Percentiles rank a stretch among this genome's conserved stretches.
Conservation (phyloP, 2,329 filamentous ascomycete species). For the Sarocladium strictum region DNA sequence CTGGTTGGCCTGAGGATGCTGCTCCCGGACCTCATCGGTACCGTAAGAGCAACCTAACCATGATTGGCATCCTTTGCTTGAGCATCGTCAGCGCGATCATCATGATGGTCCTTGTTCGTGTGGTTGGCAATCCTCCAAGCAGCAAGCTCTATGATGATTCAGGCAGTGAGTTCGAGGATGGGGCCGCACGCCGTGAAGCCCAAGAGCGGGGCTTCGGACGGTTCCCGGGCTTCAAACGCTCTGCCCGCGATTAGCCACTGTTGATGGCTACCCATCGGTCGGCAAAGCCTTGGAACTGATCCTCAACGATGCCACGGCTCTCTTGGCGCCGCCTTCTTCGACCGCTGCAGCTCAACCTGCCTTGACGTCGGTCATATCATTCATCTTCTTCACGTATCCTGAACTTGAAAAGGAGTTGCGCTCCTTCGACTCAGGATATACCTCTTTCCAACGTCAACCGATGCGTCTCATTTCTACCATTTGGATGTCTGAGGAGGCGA, state of each 20-base stretch:
- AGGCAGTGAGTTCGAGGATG: conserved; percentile 47
- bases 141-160: conserved; percentile 37
- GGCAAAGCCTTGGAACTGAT: neutral
- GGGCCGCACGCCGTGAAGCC: conserved; percentile 52
- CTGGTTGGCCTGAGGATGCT: conserved; percentile 75
- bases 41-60: conserved; percentile 76
- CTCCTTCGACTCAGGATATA: neutral
- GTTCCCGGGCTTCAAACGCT: neutral
- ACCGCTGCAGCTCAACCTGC: conserved; percentile 4
- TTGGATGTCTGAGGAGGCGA: conserved; percentile 20
- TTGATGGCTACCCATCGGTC: neutral
- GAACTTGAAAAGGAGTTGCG: neutral
- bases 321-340: neutral
- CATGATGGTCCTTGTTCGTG: conserved; percentile 62
- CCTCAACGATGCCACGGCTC: conserved; percentile 1
- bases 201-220: conserved; percentile 51
- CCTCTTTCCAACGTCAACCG: neutral
- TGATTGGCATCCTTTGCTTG: conserved; percentile 76
- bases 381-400: conserved; percentile 7
- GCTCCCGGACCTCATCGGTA: conserved; percentile 63
- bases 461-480: neutral
- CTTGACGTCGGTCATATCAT: neutral
- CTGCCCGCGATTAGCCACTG: neutral
- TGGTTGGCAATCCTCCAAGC: conserved; percentile 48
- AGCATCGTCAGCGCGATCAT: conserved; percentile 68